phyloP scores from a whole-genome alignment of 2,329 filamentous ascomycete species.

The Colletotrichum coccodes region DNA sequence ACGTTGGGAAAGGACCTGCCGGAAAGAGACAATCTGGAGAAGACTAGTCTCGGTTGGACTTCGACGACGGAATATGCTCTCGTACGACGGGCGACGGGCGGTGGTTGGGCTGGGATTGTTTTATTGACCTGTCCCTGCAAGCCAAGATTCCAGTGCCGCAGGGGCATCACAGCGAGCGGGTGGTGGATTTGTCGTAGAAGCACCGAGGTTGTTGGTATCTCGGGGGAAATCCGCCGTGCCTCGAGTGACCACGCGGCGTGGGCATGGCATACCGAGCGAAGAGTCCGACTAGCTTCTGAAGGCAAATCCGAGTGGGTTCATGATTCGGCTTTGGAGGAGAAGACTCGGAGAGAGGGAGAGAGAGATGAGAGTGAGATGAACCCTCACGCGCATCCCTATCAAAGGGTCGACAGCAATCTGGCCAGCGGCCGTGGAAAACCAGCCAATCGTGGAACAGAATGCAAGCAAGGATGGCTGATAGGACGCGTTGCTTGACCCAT shows the following conservation, averaged over 20 bases:
- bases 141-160: conserved; percentile 7
- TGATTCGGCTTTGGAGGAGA: neutral
- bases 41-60: neutral
- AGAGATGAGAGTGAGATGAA: neutral
- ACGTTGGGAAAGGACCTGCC: conserved; percentile 18
- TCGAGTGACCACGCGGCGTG: neutral
- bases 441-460: neutral
- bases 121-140: neutral
- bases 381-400: neutral
- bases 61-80: neutral
- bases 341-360: neutral
- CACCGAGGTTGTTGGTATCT: neutral
- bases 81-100: conserved; percentile 3
- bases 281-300: too few relatives aligned
- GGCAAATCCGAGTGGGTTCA: neutral
- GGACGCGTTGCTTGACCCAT: conserved; percentile 14
- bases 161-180: neutral
- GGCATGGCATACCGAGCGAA: neutral
- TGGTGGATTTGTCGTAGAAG: neutral
- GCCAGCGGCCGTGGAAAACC: neutral
- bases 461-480: conserved; percentile 4
- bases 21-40: conserved; percentile 21
- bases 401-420: conserved; percentile 2
- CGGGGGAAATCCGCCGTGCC: neutral
- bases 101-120: neutral